Evolutionary conservation across 2,329 filamentous ascomycete species (phyloP).

Genomic region (Ophiostoma ulmi): DNA sequence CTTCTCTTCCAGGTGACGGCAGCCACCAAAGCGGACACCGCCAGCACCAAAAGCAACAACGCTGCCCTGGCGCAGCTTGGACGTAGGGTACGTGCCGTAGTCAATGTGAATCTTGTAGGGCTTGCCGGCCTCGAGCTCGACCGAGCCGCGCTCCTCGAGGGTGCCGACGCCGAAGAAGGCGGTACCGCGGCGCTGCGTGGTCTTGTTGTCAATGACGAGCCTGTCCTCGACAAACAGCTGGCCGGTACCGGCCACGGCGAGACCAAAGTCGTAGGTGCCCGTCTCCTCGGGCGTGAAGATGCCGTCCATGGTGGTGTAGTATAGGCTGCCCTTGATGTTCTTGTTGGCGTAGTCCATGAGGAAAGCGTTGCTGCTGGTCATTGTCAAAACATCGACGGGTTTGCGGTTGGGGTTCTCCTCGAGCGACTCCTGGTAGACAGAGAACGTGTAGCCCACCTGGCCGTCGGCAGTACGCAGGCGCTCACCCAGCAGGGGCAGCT

Average conservation of each 20-base stretch:
- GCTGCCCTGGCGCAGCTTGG: constrained; percentile 17
- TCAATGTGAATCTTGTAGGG: constrained; percentile 33
- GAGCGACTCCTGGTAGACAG: constrained; percentile 24
- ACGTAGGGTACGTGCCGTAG: constrained; percentile 24
- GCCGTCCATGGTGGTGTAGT: constrained; percentile 39
- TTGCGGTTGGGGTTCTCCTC: constrained; percentile 8
- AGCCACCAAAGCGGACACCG: constrained; percentile 36
- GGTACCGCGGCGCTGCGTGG: constrained; percentile 32
- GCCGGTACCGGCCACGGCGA: constrained; percentile 34
- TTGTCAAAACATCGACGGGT: constrained; percentile 38
- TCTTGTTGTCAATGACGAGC: constrained; percentile 36
- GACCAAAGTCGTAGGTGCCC: constrained; percentile 33
- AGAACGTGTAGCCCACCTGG: constrained; percentile 23
- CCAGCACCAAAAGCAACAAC: constrained; percentile 43
- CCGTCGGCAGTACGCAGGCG: constrained; percentile 21
- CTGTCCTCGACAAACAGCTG: constrained; percentile 36
- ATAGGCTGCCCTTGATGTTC: constrained; percentile 33
- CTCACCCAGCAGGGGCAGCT: constrained; percentile 25
- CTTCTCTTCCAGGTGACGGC: constrained; percentile 22
- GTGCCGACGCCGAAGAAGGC: constrained; percentile 35
- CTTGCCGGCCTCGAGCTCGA: constrained; percentile 31
- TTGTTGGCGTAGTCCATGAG: constrained; percentile 46
- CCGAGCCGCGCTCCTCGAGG: constrained; percentile 32
- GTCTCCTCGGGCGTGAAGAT: constrained; percentile 31
- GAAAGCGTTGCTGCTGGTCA: constrained; percentile 42